Base-by-base conservation (phyloP, 2,329 filamentous ascomycete species). In the Corinectria fuckeliana region DNA sequence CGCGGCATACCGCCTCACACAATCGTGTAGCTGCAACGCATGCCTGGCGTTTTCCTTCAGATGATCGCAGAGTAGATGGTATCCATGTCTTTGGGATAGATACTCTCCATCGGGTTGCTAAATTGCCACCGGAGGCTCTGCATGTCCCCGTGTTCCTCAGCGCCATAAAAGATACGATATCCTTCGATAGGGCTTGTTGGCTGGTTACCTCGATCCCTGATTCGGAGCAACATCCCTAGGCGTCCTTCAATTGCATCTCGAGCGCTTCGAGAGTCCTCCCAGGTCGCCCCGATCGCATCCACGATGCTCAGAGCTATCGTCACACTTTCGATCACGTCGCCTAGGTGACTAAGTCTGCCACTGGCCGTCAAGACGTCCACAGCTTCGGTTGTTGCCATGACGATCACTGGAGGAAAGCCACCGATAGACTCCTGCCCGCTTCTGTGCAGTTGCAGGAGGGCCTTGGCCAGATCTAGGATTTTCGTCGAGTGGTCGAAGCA, bases 351-450 rank as follows among this genome's bases (percentile, higher is more conserved):
- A 6, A 88, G 72, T 1, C 79, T 70, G 1, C 88, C 86, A 5
- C 82, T 85, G 0, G 88, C 84, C 11, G 85, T 85, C 55, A 91
- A 78, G 1, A 91, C 84, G 65, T 92, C 90, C 30, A 89, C 79
- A 0, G 89, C 88, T 47, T 87, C 82, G 30, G 88, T 77, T 21
- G 89, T 81, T 5, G 84, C 82, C 63, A 85, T 85, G n/a, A 85
- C 85, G 16, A 86, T 78, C 61, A 88, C 87, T 0, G 88, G 87
- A n/a, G 82, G 84, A 0, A 85, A 82, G 38, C 84, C 81, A 49
- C 67, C 74, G 49, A 75, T 51, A 5, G 71, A 66, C 10, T 66
- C 72, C 30, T 73, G 69, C 2, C 73, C 69, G 11, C 69, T 67
- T 18, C 72, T 70, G 36, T 74, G 70, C 26, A 80, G 66, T 45